Percentiles rank a stretch among this genome's conserved stretches.
Conservation (phyloP, 2,329 filamentous ascomycete genomes). For the Grosmannia serpens region DNA sequence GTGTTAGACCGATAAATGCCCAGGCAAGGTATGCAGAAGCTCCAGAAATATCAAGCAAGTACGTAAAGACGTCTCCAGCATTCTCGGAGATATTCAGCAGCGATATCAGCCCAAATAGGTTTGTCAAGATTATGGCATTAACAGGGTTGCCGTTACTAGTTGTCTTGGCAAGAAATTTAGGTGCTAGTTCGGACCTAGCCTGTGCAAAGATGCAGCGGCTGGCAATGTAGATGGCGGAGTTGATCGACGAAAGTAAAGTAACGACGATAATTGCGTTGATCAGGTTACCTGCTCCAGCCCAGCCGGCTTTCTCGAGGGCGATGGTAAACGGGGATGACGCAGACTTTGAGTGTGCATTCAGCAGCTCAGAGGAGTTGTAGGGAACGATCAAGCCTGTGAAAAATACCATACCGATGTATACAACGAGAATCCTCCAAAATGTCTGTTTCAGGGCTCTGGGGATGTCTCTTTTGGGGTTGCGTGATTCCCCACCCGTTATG, state of each 20-base stretch:
- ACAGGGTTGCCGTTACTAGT: conserved; percentile 44
- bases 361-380: conserved; percentile 19
- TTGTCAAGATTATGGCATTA: conserved; percentile 43
- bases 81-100: conserved; percentile 20
- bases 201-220: conserved; percentile 48
- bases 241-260: conserved; percentile 57
- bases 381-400: conserved; percentile 18
- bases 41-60: conserved; percentile 59
- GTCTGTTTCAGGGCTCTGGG: conserved; percentile 14
- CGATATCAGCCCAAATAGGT: conserved; percentile 51
- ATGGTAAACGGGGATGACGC: conserved; percentile 52
- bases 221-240: conserved; percentile 50
- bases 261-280: conserved; percentile 68
- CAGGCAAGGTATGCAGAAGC: conserved; percentile 61
- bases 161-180: conserved; percentile 40
- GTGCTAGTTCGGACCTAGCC: conserved; percentile 46
- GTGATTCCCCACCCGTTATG: conserved; percentile 12
- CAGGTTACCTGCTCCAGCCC: conserved; percentile 54
- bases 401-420: conserved; percentile 20
- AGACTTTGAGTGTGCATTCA: conserved; percentile 16
- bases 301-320: conserved; percentile 54
- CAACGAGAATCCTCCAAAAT: conserved; percentile 21
- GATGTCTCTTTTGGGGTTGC: conserved; percentile 12
- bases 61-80: conserved; percentile 51
- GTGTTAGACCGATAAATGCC: conserved; percentile 52